Evolutionary conservation across 2,329 filamentous ascomycete genomes (phyloP), one percentile per base, ranked within the genome.

Genomic region (Colletotrichum nymphaeae): DNA sequence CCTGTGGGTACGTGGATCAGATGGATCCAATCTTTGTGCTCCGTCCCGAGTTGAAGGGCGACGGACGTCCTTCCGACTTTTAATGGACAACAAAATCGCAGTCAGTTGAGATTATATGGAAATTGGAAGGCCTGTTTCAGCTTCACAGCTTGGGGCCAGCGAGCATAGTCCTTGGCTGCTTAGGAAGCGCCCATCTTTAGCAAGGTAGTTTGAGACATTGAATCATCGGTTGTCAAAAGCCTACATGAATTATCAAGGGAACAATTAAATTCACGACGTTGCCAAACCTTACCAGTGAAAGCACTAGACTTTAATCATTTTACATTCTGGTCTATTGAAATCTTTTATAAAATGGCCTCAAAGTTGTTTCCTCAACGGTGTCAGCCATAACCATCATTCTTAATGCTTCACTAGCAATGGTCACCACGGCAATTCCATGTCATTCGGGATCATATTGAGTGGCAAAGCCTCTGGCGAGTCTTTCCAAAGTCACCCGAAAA

Each of bases 1-100:
- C 69, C n/a, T 72, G 69, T 35, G 69, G 69, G 22, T 72, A 67
- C 12, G 69, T 72, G 4, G 63, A 72, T 32, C 56, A 72, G 19
- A 53, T 72, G 30, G 63, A 72, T 53, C 69, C 69, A 5, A 67
- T 72, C 24, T 67, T 72, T 28, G 24, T 72, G 12, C 19, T 72
- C 26, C 57, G 64, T 7, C 69, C 69, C 6, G 69, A 72, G 5
- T 49, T 72, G 35, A 72, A 72, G 26, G 64, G 57, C 4, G 63
- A 67, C 19, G 64, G 69, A 11, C 64, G 63, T 14, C 63, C 69
- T 8, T 56, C 32, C 1, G 69, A 72, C 8, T 72, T 72, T 9
- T 72, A 24, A 62, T 22, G 57, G 11, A 35, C 14, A 14, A 14
- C 3, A 7, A 11, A 35, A 16, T 59, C 32, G 57, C 28, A 11